Base-by-base conservation (phyloP, 108 stramenopile species). In the Skeletonema menzelii region DNA sequence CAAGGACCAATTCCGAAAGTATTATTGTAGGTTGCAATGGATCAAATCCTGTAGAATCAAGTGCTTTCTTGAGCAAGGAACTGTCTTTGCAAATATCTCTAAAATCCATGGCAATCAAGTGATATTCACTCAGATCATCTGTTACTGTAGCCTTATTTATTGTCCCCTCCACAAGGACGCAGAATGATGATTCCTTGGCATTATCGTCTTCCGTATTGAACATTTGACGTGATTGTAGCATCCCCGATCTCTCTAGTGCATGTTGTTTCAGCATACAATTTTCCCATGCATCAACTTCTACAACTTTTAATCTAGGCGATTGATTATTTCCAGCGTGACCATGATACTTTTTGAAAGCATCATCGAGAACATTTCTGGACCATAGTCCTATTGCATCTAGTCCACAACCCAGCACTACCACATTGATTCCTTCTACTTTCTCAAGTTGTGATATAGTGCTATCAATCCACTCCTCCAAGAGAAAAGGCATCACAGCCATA, bases 361-460 rank as follows among this genome's bases (percentile, higher is more conserved):
- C 5, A n/a, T 40, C 30, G n/a, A 63, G 13, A n/a, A 78, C 37
- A 46, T 83, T 75, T 34, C 76, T 66, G 20, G 86, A 79, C 85
- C 85, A 94, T 13, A 93, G 27, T 15, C 90, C 90, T n/a, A 88
- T 65, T 2, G 87, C 84, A 68, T 94, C 92, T 63, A 89, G 70
- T 14, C 92, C 92, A 67, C 88, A 86, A 46, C 92, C 92, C 53
- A 93, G n/a, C 27, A 87, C 22, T 14, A 91, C 84, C 14, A 91
- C 65, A 61, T 85, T 83, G 8, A 86, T 40, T n/a, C 6, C n/a
- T 56, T 32, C 37, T n/a, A 22, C 5, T 8, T 24, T 10, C 6
- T 53, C 22, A 53, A 8, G 20, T 22, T 22, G 22, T 24, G 49
- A 20, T 53, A 24, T 13, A 5, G 62, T 47, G 37, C 20, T 14